phyloP scores from a whole-genome alignment of 78 protist genomes.

The Pelomyxa schiedti region DNA sequence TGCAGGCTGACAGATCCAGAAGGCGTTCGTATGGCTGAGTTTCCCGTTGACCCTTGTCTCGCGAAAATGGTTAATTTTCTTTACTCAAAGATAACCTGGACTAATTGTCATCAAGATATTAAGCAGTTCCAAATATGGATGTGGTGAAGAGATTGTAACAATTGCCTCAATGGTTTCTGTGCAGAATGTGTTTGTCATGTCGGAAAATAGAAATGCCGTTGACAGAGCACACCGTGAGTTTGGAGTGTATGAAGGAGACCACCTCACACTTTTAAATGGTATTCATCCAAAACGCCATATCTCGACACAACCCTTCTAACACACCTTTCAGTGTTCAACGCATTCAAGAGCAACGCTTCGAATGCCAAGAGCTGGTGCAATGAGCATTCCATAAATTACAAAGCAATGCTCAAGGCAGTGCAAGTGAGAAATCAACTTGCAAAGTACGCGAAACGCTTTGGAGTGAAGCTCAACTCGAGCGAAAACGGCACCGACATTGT shows the following conservation, averaged over 20 bases:
- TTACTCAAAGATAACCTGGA: neutral
- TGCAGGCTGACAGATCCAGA: constrained; percentile 48
- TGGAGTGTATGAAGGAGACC: constrained; percentile 71
- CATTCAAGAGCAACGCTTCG: neutral
- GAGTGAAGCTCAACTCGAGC: constrained; percentile 1
- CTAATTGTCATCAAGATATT: too few species aligned
- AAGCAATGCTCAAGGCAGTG: constrained; percentile 16
- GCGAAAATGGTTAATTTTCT: constrained; percentile 21
- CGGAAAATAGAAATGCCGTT: constrained; percentile 2
- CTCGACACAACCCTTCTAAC: neutral
- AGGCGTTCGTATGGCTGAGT: constrained; percentile 65
- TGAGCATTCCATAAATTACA: constrained; percentile 8
- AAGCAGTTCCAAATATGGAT: constrained; percentile 38
- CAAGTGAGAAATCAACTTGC: constrained; percentile 39
- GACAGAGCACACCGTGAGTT: constrained; percentile 11
- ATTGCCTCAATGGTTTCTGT: constrained; percentile 65
- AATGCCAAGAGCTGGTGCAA: constrained; percentile 34
- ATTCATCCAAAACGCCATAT: neutral
- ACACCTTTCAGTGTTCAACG: constrained; percentile 2
- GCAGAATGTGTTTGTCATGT: constrained; percentile 4
- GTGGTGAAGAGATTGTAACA: constrained; percentile 44
- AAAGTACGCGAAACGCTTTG: constrained; percentile 20
- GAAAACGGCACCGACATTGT: neutral
- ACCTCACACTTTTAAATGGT: constrained; percentile 64
- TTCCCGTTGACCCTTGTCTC: constrained; percentile 63